A percentile compares a stretch with the other conserved stretches of the same genome.
Conservation (phyloP, 2,329 filamentous ascomycete species). For the Boeremia exigua region DNA sequence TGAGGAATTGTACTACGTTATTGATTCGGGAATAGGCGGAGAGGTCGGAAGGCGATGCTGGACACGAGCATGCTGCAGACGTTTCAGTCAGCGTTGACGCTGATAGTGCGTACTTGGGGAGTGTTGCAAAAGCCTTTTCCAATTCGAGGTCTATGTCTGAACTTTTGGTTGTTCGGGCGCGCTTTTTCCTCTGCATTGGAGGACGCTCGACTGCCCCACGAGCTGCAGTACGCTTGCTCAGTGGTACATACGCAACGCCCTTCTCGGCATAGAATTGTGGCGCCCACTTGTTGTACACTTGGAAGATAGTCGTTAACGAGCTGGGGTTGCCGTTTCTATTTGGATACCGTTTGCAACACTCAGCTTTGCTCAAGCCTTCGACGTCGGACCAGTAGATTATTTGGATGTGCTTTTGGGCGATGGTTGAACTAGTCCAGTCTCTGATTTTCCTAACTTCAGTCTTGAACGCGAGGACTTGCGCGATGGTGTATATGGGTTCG, state of each 20-base stretch:
- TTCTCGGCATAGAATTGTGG: conserved; percentile 6
- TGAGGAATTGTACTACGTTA: no score
- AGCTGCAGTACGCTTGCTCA: background rate
- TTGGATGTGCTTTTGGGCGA: background rate
- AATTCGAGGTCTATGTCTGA: no score
- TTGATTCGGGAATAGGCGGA: no score
- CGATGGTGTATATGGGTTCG: background rate
- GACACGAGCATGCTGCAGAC: no score
- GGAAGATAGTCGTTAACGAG: background rate
- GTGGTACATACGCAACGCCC: background rate
- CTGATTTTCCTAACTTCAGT: background rate
- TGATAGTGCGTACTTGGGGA: no score
- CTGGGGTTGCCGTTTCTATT: background rate
- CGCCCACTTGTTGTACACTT: background rate
- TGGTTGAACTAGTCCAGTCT: background rate
- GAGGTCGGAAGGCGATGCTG: no score
- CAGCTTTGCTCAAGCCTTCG: background rate
- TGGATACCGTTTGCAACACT: conserved; percentile 1
- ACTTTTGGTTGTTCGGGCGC: background rate
- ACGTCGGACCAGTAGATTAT: conserved; percentile 3
- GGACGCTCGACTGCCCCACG: background rate
- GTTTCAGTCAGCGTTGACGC: no score
- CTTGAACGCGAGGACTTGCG: background rate
- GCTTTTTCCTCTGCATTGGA: background rate
- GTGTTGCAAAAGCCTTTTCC: no score